These are phyloP conservation scores for Cerioporus squamosus DNA, from an alignment of 1,284 basidiomycete genomes.

Conservation along the genomic window DNA sequence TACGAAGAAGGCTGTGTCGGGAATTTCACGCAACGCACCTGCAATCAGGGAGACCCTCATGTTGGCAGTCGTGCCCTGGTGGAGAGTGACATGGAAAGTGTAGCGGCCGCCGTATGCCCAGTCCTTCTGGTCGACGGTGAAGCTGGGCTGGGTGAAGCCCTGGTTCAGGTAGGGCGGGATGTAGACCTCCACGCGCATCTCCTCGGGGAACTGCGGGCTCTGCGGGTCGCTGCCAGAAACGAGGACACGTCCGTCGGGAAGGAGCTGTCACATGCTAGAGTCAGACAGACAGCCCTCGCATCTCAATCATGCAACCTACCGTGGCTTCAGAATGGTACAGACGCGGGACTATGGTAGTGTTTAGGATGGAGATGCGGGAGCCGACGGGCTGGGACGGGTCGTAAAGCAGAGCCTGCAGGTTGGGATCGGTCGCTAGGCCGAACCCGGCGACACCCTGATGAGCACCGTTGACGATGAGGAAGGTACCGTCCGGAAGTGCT, in stretches of 20 bases:
- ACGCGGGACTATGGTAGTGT: constrained; percentile 76
- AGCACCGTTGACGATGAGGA: constrained; percentile 73
- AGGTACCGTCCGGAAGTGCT: constrained; percentile 73
- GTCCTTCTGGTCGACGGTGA: constrained; percentile 61
- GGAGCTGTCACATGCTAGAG: constrained; percentile 37
- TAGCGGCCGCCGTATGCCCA: constrained; percentile 61
- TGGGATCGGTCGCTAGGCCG: constrained; percentile 67
- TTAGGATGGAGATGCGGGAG: constrained; percentile 69
- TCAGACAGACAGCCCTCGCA: background rate
- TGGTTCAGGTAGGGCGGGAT: constrained; percentile 72
- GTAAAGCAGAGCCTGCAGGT: constrained; percentile 67
- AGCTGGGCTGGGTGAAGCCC: constrained; percentile 60
- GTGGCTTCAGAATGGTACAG: constrained; percentile 81
- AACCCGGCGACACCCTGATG: constrained; percentile 75
- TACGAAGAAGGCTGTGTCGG: too few species aligned
- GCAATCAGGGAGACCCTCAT: constrained; percentile 45
- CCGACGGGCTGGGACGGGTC: constrained; percentile 63
- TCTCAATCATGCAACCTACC: constrained; percentile 19
- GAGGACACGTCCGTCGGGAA: constrained; percentile 71
- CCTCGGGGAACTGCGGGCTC: constrained; percentile 65
- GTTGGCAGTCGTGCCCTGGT: constrained; percentile 55
- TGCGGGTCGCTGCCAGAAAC: constrained; percentile 78
- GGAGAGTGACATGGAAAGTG: constrained; percentile 58
- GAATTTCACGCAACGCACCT: too few species aligned
- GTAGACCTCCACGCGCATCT: constrained; percentile 78